Evolutionary conservation across 2,329 filamentous ascomycete species (phyloP), one percentile per base, ranked within the genome.

Genomic region (Aspergillus vadensis): DNA sequence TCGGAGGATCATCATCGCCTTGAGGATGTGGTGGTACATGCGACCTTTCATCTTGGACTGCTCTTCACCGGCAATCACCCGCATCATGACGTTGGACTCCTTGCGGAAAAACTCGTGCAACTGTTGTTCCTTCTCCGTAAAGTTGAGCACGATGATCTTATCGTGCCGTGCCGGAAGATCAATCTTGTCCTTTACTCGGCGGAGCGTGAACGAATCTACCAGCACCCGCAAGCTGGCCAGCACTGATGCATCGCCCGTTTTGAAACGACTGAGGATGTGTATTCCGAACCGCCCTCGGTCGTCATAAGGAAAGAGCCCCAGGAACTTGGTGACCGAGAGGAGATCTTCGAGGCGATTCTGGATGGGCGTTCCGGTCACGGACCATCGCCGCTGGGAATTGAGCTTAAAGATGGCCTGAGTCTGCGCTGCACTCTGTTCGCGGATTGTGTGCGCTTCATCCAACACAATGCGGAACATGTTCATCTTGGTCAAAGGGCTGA

Each of bases 391-490:
- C 70, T 91, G 85, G 2, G 92, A 91, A 62, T 90, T 84, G 2
- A 98, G 81, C 19, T 86, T 85, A 65, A 92, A 93, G 19, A 95
- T 91, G 3, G 91, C 91, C 73, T 93, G 92, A 57, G 92, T 96
- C 67, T 94, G 90, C 43, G 90, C 81, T 0, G 92, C 94, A 3
- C 83, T 85, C 64, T 91, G 89, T 68, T 96, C 94, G 25, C 95
- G 91, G 65, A 99, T 98, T 76, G 91, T 91, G 74, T 99, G 95
- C 0, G 93, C 95, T 77, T 99, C 94, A 65, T 98, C 94, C 1
- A 98, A 84, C 1, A 97, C 92, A 57, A 98, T 90, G 19, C 94
- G 89, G 74, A 97, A 97, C 91, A 93, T 96, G 62, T 92, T 91
- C 61, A 96, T 86, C 67, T 90, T 87, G 57, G 89, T 86, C 39